Evolutionary conservation across 2,329 filamentous ascomycete species (phyloP).

Genomic region (Cercospora beticola): DNA sequence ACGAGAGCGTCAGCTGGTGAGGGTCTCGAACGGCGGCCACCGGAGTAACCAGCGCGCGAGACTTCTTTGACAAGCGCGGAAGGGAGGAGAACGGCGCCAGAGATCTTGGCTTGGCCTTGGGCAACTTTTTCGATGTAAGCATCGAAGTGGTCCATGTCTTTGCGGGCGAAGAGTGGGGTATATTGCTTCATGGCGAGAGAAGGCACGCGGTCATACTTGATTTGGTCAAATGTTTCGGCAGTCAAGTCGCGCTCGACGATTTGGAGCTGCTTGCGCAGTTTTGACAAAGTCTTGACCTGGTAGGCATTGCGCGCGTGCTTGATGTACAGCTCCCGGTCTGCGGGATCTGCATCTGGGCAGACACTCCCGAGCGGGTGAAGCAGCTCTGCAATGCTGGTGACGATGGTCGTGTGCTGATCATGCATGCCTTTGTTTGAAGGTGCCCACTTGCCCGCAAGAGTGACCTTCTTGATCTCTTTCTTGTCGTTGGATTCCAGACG

Average conservation of each 20-base stretch:
- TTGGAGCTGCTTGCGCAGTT: slow-evolving; percentile 54
- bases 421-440: slow-evolving; percentile 57
- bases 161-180: slow-evolving; percentile 49
- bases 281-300: slow-evolving; percentile 50
- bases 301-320: slow-evolving; percentile 56
- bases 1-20: slow-evolving; percentile 27
- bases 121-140: slow-evolving; percentile 53
- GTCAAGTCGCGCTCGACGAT: slow-evolving; percentile 56
- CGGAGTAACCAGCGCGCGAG: not conserved
- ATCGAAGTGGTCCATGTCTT: slow-evolving; percentile 53
- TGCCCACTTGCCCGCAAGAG: slow-evolving; percentile 62
- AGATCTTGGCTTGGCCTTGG: slow-evolving; percentile 52
- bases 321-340: slow-evolving; percentile 52
- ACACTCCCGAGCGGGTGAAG: slow-evolving; percentile 46
- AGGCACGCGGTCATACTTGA: slow-evolving; percentile 59
- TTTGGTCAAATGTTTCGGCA: slow-evolving; percentile 48
- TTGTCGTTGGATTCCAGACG: slow-evolving; percentile 44
- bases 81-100: slow-evolving; percentile 57
- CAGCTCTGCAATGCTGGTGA: slow-evolving; percentile 58
- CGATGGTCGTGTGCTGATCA: slow-evolving; percentile 59
- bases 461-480: slow-evolving; percentile 49
- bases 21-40: not conserved
- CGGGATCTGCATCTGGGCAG: slow-evolving; percentile 37
- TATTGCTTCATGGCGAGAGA: slow-evolving; percentile 59
- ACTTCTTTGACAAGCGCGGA: slow-evolving; percentile 47